Conservation (phyloP, 441 rosid genomes). For the Omphalea diandra region DNA sequence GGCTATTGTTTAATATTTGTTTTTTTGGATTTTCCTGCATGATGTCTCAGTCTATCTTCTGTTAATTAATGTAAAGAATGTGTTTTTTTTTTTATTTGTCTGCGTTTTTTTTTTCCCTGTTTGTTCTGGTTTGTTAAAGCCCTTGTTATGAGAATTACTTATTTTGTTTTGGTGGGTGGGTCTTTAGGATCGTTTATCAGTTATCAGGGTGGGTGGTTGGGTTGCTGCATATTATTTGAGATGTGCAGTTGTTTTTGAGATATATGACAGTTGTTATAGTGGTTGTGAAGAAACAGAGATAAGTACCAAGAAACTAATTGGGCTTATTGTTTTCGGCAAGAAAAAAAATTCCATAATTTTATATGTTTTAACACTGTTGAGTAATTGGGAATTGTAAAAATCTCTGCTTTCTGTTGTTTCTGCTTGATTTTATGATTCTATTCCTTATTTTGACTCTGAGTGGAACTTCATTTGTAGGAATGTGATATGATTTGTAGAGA, state of each 20-base stretch:
- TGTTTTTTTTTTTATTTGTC: background rate
- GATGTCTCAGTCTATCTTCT: background rate
- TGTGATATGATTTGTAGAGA: slow-evolving; percentile 15
- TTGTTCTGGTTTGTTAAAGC: background rate
- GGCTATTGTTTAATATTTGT: no score
- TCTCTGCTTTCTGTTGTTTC: background rate
- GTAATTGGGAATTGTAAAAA: background rate
- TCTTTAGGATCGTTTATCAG: background rate
- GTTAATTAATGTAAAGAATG: background rate
- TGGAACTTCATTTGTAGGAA: slow-evolving; percentile 18
- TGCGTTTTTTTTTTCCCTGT: background rate
- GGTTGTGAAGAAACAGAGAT: slow-evolving; percentile 6
- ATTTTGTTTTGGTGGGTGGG: background rate
- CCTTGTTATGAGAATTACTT: background rate
- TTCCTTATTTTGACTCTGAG: slow-evolving; percentile 7
- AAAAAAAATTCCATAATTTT: background rate
- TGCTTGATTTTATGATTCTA: background rate
- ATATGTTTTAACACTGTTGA: background rate
- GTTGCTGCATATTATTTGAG: background rate
- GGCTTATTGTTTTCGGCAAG: slow-evolving; percentile 1
- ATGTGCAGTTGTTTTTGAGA: slow-evolving; percentile 4
- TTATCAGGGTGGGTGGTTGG: slow-evolving; percentile 8
- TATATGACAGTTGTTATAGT: background rate
- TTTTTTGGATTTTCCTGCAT: no score
- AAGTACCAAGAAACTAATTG: background rate